Evolutionary conservation across 2,329 filamentous ascomycete species (phyloP).

Genomic region (Chrysosporium queenslandicum): DNA sequence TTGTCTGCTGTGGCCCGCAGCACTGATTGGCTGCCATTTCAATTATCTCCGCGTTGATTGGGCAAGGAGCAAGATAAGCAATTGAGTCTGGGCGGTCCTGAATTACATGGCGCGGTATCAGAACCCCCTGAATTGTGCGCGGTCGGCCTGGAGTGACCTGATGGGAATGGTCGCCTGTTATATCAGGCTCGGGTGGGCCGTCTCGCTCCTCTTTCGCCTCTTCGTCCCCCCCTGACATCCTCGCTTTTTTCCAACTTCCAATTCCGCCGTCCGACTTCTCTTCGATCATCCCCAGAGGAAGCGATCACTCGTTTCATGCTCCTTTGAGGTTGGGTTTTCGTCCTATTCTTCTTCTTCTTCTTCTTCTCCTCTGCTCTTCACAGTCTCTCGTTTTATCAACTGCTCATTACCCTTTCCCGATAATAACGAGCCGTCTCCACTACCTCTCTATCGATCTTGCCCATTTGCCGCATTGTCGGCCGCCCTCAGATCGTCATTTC

Average conservation of each 20-base stretch:
- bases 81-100: not conserved
- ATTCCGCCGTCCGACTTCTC: not conserved
- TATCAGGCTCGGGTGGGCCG: not conserved
- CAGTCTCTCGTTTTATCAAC: not conserved
- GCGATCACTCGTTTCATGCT: slow-evolving; percentile 16
- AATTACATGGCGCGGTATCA: not conserved
- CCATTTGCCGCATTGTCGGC: not conserved
- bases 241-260: not conserved
- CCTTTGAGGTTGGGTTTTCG: slow-evolving; percentile 11
- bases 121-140: not conserved
- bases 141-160: too few relatives aligned
- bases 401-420: not conserved
- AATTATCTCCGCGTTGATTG: not conserved
- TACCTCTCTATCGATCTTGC: not conserved
- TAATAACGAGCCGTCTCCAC: not conserved
- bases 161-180: too few relatives aligned
- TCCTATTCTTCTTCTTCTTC: slow-evolving; percentile 9
- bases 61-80: not conserved
- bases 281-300: slow-evolving; percentile 8
- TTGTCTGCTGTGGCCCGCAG: not conserved
- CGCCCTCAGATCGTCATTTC: not conserved
- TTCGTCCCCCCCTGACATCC: not conserved
- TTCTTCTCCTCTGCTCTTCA: slow-evolving; percentile 11
- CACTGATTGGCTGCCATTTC: not conserved
- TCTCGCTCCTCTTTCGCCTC: not conserved